Conservation (phyloP, 1,139 yeast genomes). For the Debaryomyces fabryi region DNA sequence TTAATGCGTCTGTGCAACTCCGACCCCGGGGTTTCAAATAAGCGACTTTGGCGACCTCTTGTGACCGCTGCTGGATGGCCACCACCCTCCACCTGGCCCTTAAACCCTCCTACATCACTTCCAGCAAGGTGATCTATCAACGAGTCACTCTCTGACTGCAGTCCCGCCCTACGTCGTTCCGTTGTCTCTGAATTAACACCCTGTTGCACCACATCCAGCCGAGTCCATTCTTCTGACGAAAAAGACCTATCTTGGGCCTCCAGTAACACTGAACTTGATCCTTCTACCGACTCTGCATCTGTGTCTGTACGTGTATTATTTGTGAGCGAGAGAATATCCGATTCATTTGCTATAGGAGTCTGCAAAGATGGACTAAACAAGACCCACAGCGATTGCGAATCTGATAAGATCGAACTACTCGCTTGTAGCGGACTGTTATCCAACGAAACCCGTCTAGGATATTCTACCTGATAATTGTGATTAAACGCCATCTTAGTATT, state of each 20-base stretch:
- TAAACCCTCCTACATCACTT: neutral
- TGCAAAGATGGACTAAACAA: conserved; percentile 38
- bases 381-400: conserved; percentile 47
- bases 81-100: neutral
- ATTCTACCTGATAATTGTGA: conserved; percentile 8
- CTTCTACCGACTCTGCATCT: neutral
- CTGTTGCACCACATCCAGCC: neutral
- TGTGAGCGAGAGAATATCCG: conserved; percentile 45
- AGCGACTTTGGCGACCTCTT: neutral
- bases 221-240: neutral
- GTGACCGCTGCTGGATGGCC: neutral
- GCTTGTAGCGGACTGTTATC: conserved; percentile 6
- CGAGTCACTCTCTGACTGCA: conserved; percentile 3
- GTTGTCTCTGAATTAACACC: neutral
- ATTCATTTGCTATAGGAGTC: conserved; percentile 20
- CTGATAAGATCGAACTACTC: conserved; percentile 16
- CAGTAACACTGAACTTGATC: neutral
- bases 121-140: conserved; percentile 2
- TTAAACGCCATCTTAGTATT: conserved; percentile 8
- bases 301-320: conserved; percentile 23
- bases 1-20: conserved; percentile 16
- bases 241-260: neutral
- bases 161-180: neutral
- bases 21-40: conserved; percentile 1
- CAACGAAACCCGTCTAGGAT: neutral